Evolutionary conservation across 768 basidiomycete genomes (phyloP).

Genomic region (Saitozyma podzolica): DNA sequence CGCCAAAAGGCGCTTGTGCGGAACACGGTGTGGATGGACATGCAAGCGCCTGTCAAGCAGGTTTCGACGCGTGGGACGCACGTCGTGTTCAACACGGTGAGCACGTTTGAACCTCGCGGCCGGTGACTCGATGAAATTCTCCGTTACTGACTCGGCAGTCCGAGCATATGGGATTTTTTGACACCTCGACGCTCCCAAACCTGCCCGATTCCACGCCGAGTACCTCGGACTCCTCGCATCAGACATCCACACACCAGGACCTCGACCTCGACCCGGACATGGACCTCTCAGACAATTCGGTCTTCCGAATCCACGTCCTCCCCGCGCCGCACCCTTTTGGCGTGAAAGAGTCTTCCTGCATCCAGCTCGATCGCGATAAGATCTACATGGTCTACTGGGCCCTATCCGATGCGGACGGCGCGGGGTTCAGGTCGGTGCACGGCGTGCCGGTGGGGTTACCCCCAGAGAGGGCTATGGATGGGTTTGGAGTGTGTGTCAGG

Average conservation of each 20-base stretch:
- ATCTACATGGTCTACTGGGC: constrained; percentile 4
- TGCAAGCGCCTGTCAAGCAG: constrained; percentile 10
- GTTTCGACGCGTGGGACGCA: constrained; percentile 21
- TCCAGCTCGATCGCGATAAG: neutral
- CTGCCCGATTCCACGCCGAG: constrained; percentile 2
- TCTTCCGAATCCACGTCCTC: too few relatives aligned
- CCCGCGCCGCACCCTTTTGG: neutral
- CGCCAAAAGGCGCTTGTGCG: constrained; percentile 6
- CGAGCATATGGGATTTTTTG: constrained; percentile 14
- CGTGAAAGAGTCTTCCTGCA: neutral
- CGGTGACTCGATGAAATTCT: too few relatives aligned
- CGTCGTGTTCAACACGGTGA: constrained; percentile 19
- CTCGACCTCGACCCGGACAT: too few relatives aligned
- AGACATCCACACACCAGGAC: too few relatives aligned
- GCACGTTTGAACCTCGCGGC: constrained; percentile 2
- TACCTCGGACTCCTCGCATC: neutral
- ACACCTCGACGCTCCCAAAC: constrained; percentile 15
- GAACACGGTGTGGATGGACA: constrained; percentile 20
- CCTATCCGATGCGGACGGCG: neutral
- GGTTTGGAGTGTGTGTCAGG: too few relatives aligned
- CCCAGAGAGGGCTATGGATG: too few relatives aligned
- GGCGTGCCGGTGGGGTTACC: too few relatives aligned
- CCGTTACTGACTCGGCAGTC: neutral
- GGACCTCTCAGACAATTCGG: too few relatives aligned
- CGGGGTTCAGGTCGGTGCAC: too few relatives aligned